Conservation (phyloP, 148 eudicot genomes). For the Chenopodium formosanum region DNA sequence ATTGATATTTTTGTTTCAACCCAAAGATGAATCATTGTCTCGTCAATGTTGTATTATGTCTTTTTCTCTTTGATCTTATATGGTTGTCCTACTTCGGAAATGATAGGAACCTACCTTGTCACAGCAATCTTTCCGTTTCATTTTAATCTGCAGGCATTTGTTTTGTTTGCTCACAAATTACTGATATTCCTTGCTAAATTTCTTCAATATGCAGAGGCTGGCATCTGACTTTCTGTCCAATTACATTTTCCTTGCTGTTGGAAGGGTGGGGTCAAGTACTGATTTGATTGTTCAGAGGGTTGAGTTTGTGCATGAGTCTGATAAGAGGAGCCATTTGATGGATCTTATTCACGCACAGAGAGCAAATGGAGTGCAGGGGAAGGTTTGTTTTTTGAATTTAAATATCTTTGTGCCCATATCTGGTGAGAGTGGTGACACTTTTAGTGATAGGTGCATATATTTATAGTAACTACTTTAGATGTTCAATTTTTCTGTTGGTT, state of each 20-base stretch:
- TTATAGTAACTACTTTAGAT: neutral
- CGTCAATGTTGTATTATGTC: neutral
- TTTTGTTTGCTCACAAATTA: neutral
- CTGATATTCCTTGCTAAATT: neutral
- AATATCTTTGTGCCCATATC: neutral
- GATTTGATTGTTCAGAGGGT: slow-evolving; percentile 77
- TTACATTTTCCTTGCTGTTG: slow-evolving; percentile 78
- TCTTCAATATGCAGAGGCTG: slow-evolving; percentile 58
- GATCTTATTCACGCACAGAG: slow-evolving; percentile 80
- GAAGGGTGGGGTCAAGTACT: slow-evolving; percentile 83
- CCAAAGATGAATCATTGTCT: neutral
- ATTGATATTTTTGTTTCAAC: neutral
- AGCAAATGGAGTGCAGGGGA: slow-evolving; percentile 53
- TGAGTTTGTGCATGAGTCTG: slow-evolving; percentile 68
- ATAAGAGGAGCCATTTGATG: slow-evolving; percentile 82
- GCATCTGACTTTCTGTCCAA: slow-evolving; percentile 76
- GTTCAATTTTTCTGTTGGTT: neutral
- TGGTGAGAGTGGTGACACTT: too few species aligned
- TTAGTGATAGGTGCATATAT: too few species aligned
- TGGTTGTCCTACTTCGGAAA: neutral
- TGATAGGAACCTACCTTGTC: neutral
- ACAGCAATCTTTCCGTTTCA: neutral
- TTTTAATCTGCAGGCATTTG: neutral
- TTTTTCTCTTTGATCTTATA: neutral
- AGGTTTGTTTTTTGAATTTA: slow-evolving; percentile 37